phyloP scores from a whole-genome alignment of 2,329 filamentous ascomycete species.

The Ceratocystis cubensis region DNA sequence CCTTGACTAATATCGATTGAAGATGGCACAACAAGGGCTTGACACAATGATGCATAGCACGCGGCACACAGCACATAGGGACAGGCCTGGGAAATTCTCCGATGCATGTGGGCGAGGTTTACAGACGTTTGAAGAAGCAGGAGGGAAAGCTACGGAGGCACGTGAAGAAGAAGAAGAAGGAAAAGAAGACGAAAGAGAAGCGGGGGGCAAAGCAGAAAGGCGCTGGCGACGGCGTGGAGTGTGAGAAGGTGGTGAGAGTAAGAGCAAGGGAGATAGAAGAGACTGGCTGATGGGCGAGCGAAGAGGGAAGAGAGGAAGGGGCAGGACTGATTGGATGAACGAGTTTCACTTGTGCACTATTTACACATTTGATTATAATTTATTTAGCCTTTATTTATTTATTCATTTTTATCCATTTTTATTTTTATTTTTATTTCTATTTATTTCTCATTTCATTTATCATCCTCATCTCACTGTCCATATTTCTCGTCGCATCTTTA shows the following conservation, averaged over 20 bases:
- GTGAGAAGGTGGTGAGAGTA: neutral
- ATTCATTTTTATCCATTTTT: neutral
- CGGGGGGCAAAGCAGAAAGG: neutral
- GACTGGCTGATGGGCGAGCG: neutral
- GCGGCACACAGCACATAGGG: too few relatives aligned
- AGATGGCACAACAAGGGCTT: neutral
- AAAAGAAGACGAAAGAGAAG: neutral
- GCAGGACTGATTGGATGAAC: slow-evolving; percentile 4
- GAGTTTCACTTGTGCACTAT: slow-evolving; percentile 5
- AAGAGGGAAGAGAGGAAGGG: slow-evolving; percentile 2
- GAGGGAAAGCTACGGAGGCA: neutral
- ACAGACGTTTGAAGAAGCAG: neutral
- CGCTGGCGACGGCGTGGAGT: neutral
- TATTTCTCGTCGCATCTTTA: neutral
- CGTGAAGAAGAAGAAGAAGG: neutral
- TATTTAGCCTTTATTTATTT: neutral
- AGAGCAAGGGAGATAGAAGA: too few relatives aligned
- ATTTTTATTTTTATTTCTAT: neutral
- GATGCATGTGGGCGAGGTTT: slow-evolving; percentile 1
- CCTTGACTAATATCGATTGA: neutral
- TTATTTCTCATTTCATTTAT: neutral
- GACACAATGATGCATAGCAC: neutral
- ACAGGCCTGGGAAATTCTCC: neutral
- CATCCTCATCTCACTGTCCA: neutral
- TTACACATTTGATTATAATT: neutral